These are phyloP conservation scores for Tetrapisispora phaffii DNA, from an alignment of 805 yeast genomes.

Conservation along the genomic window DNA sequence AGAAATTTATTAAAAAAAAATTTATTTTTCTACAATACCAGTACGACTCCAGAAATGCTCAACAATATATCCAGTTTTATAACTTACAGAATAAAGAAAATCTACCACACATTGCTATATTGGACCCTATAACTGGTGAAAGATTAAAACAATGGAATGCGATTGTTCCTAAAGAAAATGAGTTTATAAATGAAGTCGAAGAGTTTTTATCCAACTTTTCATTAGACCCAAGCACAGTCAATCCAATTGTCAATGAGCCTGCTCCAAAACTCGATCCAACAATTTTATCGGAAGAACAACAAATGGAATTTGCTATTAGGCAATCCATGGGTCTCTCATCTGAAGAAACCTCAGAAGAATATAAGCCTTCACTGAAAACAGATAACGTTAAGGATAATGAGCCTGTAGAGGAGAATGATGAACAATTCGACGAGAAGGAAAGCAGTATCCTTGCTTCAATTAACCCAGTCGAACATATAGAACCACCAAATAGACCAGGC, in stretches of 20 bases:
- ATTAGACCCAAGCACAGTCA: slow-evolving; percentile 49
- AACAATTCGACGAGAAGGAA: slow-evolving; percentile 10
- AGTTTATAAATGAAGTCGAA: slow-evolving; percentile 58
- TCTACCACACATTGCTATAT: slow-evolving; percentile 81
- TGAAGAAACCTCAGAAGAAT: slow-evolving; percentile 15
- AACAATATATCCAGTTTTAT: slow-evolving; percentile 61
- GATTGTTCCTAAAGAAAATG: slow-evolving; percentile 45
- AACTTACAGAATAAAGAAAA: slow-evolving; percentile 39
- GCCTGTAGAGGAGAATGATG: neutral
- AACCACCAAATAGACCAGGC: slow-evolving; percentile 49
- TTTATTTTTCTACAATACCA: slow-evolving; percentile 84
- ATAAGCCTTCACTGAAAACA: neutral
- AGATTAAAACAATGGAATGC: slow-evolving; percentile 68
- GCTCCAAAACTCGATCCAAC: slow-evolving; percentile 49
- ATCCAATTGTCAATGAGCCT: slow-evolving; percentile 58
- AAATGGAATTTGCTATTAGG: slow-evolving; percentile 62
- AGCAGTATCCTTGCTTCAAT: slow-evolving; percentile 38
- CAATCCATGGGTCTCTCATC: slow-evolving; percentile 43
- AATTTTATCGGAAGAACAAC: slow-evolving; percentile 71
- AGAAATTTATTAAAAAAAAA: slow-evolving; percentile 50
- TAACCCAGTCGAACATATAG: slow-evolving; percentile 42
- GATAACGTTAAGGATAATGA: slow-evolving; percentile 4
- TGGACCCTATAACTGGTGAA: slow-evolving; percentile 96
- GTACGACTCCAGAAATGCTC: slow-evolving; percentile 65
- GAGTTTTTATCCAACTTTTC: slow-evolving; percentile 61